Conservation (phyloP, 1,139 yeast species). For the Diutina neorugosa region DNA sequence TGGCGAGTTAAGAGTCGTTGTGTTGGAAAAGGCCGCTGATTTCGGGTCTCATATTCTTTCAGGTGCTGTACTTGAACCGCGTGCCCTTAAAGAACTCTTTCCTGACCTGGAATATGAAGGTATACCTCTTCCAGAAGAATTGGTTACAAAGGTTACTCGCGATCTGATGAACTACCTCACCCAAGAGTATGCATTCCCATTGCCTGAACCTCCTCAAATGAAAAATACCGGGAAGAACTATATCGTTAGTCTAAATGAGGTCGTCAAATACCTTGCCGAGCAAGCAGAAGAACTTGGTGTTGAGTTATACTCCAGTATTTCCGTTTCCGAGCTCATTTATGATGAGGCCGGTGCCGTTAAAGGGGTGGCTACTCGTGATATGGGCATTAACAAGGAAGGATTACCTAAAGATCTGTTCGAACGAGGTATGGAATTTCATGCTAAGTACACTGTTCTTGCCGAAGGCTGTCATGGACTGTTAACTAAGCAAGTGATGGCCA, state of each 20-base stretch:
- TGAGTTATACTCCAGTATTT: slow-evolving; percentile 82
- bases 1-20: slow-evolving; percentile 71
- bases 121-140: slow-evolving; percentile 64
- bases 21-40: slow-evolving; percentile 85
- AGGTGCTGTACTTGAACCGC: slow-evolving; percentile 90
- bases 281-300: slow-evolving; percentile 90
- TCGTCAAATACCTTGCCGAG: slow-evolving; percentile 73
- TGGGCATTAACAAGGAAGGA: slow-evolving; percentile 71
- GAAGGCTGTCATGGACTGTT: slow-evolving; percentile 98
- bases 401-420: slow-evolving; percentile 72
- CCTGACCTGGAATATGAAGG: slow-evolving; percentile 55
- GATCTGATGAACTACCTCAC: slow-evolving; percentile 65
- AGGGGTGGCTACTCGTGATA: slow-evolving; percentile 91
- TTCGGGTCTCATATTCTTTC: slow-evolving; percentile 86
- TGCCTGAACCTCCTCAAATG: slow-evolving; percentile 94
- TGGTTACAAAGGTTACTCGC: slow-evolving; percentile 58
- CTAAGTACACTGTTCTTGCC: slow-evolving; percentile 76
- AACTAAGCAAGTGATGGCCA: slow-evolving; percentile 60
- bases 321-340: slow-evolving; percentile 75
- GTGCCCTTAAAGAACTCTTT: slow-evolving; percentile 71
- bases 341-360: slow-evolving; percentile 45
- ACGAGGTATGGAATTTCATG: slow-evolving; percentile 93
- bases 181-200: slow-evolving; percentile 41
- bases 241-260: slow-evolving; percentile 72
- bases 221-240: slow-evolving; percentile 68